Evolutionary conservation across 192 early-diverging fungal genomes (phyloP).

Genomic region (Coemansia guatemalensis): DNA sequence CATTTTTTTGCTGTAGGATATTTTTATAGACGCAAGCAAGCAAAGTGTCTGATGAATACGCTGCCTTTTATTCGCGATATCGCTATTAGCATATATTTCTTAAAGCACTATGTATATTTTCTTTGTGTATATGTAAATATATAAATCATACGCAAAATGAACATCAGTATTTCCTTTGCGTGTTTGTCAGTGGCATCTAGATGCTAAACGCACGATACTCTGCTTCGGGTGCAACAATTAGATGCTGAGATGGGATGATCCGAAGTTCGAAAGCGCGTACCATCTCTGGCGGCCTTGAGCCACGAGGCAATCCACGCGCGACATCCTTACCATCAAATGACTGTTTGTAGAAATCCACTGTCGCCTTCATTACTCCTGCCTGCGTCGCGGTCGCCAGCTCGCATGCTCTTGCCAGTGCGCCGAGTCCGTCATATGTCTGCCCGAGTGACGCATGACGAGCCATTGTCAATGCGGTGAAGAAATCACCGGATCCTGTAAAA

Average conservation of each 20-base stretch:
- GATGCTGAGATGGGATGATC: constrained; percentile 63
- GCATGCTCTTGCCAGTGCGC: constrained; percentile 57
- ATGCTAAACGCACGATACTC: constrained; percentile 10
- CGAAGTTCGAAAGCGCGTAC: constrained; percentile 68
- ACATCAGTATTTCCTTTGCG: too few relatives aligned
- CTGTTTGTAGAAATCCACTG: constrained; percentile 28
- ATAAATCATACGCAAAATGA: too few relatives aligned
- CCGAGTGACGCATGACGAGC: constrained; percentile 59
- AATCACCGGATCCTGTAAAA: constrained; percentile 93
- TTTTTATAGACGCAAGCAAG: neutral
- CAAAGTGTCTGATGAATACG: too few relatives aligned
- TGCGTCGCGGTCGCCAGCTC: constrained; percentile 68
- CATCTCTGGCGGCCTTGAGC: constrained; percentile 27
- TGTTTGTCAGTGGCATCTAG: neutral
- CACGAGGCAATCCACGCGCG: constrained; percentile 23
- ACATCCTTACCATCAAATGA: constrained; percentile 34
- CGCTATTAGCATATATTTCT: too few relatives aligned
- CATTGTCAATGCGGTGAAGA: constrained; percentile 75
- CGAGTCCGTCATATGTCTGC: constrained; percentile 1
- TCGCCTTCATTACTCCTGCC: constrained; percentile 68
- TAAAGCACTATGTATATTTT: too few relatives aligned
- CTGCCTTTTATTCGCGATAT: too few relatives aligned
- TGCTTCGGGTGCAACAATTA: constrained; percentile 25
- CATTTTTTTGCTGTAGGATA: constrained; percentile 1
- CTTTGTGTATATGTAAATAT: too few relatives aligned